A percentile compares a stretch with the other conserved stretches of the same genome.
Evolutionary conservation across 805 yeast species (phyloP).

Genomic region (Candida easanensis): DNA sequence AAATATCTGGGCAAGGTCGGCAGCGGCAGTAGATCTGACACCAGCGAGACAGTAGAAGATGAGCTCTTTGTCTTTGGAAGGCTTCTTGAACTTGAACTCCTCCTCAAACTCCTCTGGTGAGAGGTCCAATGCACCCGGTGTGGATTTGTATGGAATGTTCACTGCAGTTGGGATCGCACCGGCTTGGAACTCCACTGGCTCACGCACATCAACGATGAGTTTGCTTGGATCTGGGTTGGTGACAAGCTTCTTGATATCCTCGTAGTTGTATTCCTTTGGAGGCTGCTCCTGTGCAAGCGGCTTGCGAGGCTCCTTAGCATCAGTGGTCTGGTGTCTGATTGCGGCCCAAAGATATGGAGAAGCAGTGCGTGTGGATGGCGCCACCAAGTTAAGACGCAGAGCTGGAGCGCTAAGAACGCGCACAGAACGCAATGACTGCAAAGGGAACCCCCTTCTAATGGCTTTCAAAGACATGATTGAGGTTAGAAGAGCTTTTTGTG

Average conservation of each 20-base stretch:
- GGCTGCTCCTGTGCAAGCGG: constrained; percentile 10
- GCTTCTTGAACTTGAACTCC: constrained; percentile 79
- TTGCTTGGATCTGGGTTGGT: constrained; percentile 43
- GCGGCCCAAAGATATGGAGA: constrained; percentile 1
- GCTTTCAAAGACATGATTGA: constrained; percentile 6
- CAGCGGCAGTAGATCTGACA: constrained; percentile 85
- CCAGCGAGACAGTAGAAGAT: constrained; percentile 93
- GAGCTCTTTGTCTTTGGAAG: constrained; percentile 64
- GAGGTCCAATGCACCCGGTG: constrained; percentile 89
- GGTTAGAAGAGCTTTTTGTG: not conserved
- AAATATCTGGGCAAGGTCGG: constrained; percentile 84
- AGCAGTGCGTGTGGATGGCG: not conserved
- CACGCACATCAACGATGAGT: constrained; percentile 85
- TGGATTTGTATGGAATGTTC: constrained; percentile 84
- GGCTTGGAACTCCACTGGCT: constrained; percentile 67
- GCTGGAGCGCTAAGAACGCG: not conserved
- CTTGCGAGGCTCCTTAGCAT: constrained; percentile 31
- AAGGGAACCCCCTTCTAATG: constrained; percentile 6
- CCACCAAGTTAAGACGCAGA: not conserved
- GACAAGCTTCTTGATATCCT: constrained; percentile 46
- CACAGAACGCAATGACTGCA: constrained; percentile 1
- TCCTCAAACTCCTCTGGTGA: constrained; percentile 76
- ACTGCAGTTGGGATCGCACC: constrained; percentile 84
- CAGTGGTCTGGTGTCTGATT: constrained; percentile 15
- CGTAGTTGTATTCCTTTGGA: constrained; percentile 45